Base-by-base conservation (phyloP, 2,329 filamentous ascomycete genomes). In the Ceratocystis lukuohia region DNA sequence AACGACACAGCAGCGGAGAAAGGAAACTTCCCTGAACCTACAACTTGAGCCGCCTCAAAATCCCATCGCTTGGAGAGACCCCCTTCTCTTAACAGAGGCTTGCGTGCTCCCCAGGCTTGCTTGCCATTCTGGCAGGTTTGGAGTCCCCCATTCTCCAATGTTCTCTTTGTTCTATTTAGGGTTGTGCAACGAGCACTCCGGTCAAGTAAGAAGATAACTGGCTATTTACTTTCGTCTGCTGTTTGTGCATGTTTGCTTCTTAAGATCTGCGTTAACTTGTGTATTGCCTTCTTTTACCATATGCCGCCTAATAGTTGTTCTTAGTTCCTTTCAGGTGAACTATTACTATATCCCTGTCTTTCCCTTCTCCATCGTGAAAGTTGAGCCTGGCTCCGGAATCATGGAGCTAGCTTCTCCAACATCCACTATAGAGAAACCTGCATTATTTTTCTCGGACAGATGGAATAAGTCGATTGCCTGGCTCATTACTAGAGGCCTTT, bases 361-460 rank as follows among this genome's bases (percentile, higher is more conserved):
- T 17, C 12, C 30, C 30, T 62, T 30, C 44, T 62, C 61, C 61
- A 48, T 46, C 61, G 53, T 57, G 53, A 57, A 17, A 30, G 53
- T 20, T 57, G 22, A 57, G 53, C 53, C 53, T 57, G 53, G 53
- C 41, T 63, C 61, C 61, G 61, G 61, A 63, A 63, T 63, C 61
- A 63, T 48, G 61, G 61, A 63, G 45, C 41, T 33, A 46, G 37
- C 37, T 63, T 63, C 61, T 63, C 61, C 61, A 63, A 63, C 53
- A 57, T 17, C 53, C 22, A 57, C 7, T 22, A 15, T n/a, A 57
- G 17, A 33, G 8, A 57, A 57, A 4, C 22, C 10, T 15, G 53
- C 25, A 15, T 33, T 33, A 20, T 57, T 30, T 57, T 50, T 57
- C 10, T 28, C 53, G 53, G 53, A 57, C 53, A 25, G 53, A 57